Conservation (phyloP, 768 basidiomycete species). For the Infundibulicybe gibba region DNA sequence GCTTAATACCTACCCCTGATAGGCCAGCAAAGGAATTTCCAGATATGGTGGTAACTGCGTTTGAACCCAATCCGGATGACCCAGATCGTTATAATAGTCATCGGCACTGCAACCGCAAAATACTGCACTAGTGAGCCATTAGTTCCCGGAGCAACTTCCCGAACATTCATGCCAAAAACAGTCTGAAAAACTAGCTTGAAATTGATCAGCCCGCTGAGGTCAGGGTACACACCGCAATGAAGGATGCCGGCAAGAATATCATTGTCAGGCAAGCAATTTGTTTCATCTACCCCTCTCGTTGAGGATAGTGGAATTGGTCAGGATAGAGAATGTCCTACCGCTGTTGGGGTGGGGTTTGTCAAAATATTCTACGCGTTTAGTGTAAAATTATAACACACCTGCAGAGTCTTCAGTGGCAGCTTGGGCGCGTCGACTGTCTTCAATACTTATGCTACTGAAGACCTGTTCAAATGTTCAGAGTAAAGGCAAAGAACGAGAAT, state of each 20-base stretch:
- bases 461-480: conserved; percentile 30
- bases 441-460: conserved; percentile 56
- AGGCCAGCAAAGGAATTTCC: conserved; percentile 33
- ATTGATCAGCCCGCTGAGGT: no score
- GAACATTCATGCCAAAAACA: conserved; percentile 59
- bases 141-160: conserved; percentile 31
- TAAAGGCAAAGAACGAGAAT: background rate
- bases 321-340: conserved; percentile 10
- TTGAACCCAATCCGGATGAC: conserved; percentile 53
- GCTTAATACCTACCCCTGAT: no score
- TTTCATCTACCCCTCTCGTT: conserved; percentile 33
- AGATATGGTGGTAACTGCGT: conserved; percentile 32
- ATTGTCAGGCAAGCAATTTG: conserved; percentile 62
- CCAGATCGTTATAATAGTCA: conserved; percentile 54
- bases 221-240: conserved; percentile 34
- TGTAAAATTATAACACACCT: conserved; percentile 25
- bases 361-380: background rate
- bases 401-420: conserved; percentile 47
- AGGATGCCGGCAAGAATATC: conserved; percentile 57
- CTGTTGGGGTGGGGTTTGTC: conserved; percentile 8
- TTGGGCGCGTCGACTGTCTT: conserved; percentile 48
- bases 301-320: background rate
- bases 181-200: conserved; percentile 25
- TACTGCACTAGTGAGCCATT: conserved; percentile 38
- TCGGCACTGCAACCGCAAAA: conserved; percentile 34